Conservation (phyloP, 805 yeast species). For the Candida succiphila region DNA sequence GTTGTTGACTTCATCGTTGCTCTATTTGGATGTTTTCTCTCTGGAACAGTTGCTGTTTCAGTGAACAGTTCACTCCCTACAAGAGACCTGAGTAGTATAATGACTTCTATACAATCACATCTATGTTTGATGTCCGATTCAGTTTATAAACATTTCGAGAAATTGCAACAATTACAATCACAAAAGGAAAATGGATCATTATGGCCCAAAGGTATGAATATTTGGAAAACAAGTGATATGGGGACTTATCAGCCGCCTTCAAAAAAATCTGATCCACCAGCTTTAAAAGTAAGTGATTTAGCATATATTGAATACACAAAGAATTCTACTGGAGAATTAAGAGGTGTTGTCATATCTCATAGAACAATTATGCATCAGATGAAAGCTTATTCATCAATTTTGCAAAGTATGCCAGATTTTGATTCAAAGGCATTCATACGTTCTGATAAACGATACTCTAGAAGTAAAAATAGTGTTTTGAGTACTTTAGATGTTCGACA, state of each 20-base stretch:
- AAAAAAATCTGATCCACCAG: conserved; percentile 49
- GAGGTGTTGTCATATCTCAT: conserved; percentile 92
- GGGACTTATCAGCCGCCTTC: conserved; percentile 57
- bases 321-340: conserved; percentile 80
- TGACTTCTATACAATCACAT: conserved; percentile 66
- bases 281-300: conserved; percentile 66
- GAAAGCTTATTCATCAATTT: conserved; percentile 59
- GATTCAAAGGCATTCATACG: conserved; percentile 36
- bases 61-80: conserved; percentile 65
- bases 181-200: conserved; percentile 10
- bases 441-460: conserved; percentile 36
- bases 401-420: conserved; percentile 47
- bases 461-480: conserved; percentile 45
- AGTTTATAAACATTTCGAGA: conserved; percentile 67
- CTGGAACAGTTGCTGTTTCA: conserved; percentile 93
- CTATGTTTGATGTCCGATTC: conserved; percentile 74
- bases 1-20: conserved; percentile 81
- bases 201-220: conserved; percentile 68
- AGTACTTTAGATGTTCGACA: conserved; percentile 61
- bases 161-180: too few species aligned
- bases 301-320: conserved; percentile 91
- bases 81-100: conserved; percentile 60
- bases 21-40: conserved; percentile 81
- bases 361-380: conserved; percentile 83
- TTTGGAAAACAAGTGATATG: conserved; percentile 82